Base-by-base conservation (phyloP, 1,284 basidiomycete species). In the Pyrrhoderma noxium region DNA sequence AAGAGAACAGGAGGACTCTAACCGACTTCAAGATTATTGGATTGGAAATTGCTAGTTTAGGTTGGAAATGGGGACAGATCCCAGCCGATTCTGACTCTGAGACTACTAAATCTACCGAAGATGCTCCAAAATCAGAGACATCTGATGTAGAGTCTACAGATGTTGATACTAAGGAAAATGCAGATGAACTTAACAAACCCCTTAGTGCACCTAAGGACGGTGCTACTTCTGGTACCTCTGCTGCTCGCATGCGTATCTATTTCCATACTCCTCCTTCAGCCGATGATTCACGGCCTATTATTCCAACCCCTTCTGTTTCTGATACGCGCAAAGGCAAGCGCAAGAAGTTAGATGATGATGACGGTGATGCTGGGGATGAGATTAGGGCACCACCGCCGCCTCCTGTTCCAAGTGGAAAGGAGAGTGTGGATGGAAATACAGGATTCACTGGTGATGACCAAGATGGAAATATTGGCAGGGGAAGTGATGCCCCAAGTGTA, bases 11-110 rank as follows among this genome's bases (percentile, higher is more conserved):
- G 61, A 80, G 89, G 55, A 94, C 92, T 34, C 80, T 96, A 62
- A 95, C 93, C 43, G 93, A 96, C 71, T 97, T 96, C 79, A 89
- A 94, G 69, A 93, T 97, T 64, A 75, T 93, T 60, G 92, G 88
- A 21, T 75, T 96, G 61, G 82, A 89, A 65, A 85, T 95, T 60
- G 74, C 70, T 60, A 81, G 82, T 58, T 68, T 89, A 53, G 69
- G 67, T 61, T 90, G 87, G 87, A 73, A 71, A 45, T 89, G 88
- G 87, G 85, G 86, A 56, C 58, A 67, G 49, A 61, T 78, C 48
- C 74, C 55, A 49, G 57, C 57, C 39, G 58, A 60, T 13, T 51
- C 57, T 57, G 58, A 59, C 27, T 45, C 53, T 46, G 56, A 58
- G 39, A 21, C 36, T n/a, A 51, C 25, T 16, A 43, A 27, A 16